Evolutionary conservation across 805 yeast genomes (phyloP).

Genomic region (Candida sakaeoensis): DNA sequence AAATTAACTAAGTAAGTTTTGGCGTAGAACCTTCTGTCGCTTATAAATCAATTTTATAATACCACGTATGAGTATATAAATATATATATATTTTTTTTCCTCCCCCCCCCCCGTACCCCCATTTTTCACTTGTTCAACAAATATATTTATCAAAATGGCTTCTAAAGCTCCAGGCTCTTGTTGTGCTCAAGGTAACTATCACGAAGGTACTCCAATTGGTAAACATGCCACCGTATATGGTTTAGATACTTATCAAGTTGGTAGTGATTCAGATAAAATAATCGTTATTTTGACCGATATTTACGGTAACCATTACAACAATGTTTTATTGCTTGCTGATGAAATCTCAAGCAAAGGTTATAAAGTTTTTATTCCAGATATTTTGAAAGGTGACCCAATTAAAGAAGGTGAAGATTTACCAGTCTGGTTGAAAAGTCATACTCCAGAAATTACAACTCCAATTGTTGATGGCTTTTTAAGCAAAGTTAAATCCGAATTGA

Average conservation of each 20-base stretch:
- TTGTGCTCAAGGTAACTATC: conserved; percentile 40
- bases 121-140: not conserved
- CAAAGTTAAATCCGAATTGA: conserved; percentile 36
- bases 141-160: conserved; percentile 26
- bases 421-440: conserved; percentile 57
- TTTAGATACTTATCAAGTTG: conserved; percentile 30
- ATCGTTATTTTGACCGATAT: conserved; percentile 69
- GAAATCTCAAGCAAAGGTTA: conserved; percentile 58
- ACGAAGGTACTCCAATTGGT: conserved; percentile 53
- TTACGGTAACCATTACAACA: conserved; percentile 57
- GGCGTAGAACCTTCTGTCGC: no score
- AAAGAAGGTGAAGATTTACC: conserved; percentile 13
- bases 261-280: conserved; percentile 37
- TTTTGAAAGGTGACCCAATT: conserved; percentile 50
- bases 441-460: conserved; percentile 43
- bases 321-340: conserved; percentile 62
- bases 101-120: no score
- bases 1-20: no score
- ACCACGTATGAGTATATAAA: no score
- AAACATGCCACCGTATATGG: conserved; percentile 38
- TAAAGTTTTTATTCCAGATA: conserved; percentile 73
- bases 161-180: conserved; percentile 53
- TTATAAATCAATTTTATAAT: no score
- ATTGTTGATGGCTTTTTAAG: conserved; percentile 47
- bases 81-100: no score